These are phyloP conservation scores for Hibiscus mutabilis DNA, from an alignment of 345 rosid genomes.

Conservation along the genomic window DNA sequence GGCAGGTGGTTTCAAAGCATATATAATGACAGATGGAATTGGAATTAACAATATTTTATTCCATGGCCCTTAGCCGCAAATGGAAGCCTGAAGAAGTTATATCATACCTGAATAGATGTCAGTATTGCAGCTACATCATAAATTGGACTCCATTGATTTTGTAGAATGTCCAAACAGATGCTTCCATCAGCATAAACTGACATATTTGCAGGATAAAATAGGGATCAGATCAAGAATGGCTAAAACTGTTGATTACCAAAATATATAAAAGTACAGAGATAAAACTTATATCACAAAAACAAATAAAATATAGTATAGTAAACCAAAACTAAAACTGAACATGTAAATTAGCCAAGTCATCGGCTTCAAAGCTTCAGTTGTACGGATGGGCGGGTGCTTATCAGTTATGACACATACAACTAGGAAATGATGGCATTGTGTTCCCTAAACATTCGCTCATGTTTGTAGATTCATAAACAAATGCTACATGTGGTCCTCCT, in stretches of 20 bases:
- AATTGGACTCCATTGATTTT: constrained; percentile 85
- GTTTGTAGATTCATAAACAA: neutral
- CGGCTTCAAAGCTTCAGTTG: neutral
- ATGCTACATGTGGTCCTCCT: neutral
- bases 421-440: neutral
- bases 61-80: neutral
- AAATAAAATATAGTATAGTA: neutral
- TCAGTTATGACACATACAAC: neutral
- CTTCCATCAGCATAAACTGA: constrained; percentile 86
- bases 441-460: neutral
- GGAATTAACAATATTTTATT: neutral
- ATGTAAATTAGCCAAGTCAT: neutral
- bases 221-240: neutral
- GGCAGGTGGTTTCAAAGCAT: neutral
- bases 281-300: neutral
- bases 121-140: constrained; percentile 87
- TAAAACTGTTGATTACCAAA: neutral
- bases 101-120: constrained; percentile 67
- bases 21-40: neutral
- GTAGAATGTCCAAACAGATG: constrained; percentile 79
- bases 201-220: neutral
- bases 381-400: neutral
- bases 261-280: neutral
- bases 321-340: neutral
- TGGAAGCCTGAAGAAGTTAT: neutral